Percentiles rank a stretch among this genome's conserved stretches.
These are phyloP conservation scores for Hypoxylon lenormandii DNA, from an alignment of 495 filamentous ascomycete species.

Conservation along the genomic window DNA sequence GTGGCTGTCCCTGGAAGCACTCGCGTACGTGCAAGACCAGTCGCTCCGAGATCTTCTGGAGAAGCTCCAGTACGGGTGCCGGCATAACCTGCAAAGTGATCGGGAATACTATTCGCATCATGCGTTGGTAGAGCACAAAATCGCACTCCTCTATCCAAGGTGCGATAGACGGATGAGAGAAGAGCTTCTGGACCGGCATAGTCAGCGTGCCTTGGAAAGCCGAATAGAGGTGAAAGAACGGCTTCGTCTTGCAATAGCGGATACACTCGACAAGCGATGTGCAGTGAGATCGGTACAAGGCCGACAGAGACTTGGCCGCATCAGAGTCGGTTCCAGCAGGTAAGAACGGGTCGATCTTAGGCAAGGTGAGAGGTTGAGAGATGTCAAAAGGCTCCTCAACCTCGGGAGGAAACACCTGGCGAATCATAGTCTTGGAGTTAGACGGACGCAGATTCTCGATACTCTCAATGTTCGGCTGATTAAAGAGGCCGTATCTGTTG, in stretches of 20 bases:
- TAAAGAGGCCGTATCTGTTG: slow-evolving; percentile 62
- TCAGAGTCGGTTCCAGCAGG: slow-evolving; percentile 83
- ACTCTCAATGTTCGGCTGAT: slow-evolving; percentile 60
- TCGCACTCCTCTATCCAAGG: slow-evolving; percentile 96
- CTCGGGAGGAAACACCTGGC: slow-evolving; percentile 72
- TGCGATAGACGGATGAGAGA: slow-evolving; percentile 81
- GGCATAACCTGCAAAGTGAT: slow-evolving; percentile 91
- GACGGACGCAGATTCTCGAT: slow-evolving; percentile 61
- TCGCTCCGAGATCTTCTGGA: slow-evolving; percentile 83
- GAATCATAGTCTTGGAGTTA: slow-evolving; percentile 70
- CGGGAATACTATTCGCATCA: slow-evolving; percentile 87
- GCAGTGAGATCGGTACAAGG: slow-evolving; percentile 91
- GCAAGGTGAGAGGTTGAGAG: slow-evolving; percentile 77
- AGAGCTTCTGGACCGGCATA: slow-evolving; percentile 94
- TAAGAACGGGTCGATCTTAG: slow-evolving; percentile 79
- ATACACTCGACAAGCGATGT: slow-evolving; percentile 94
- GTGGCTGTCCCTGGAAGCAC: slow-evolving; percentile 82
- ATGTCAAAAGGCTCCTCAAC: slow-evolving; percentile 64
- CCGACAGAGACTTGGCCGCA: slow-evolving; percentile 80
- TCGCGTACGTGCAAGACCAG: slow-evolving; percentile 80
- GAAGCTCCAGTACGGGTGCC: slow-evolving; percentile 80
- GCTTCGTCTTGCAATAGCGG: slow-evolving; percentile 92
- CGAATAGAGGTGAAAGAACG: slow-evolving; percentile 92
- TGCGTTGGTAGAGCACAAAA: slow-evolving; percentile 92
- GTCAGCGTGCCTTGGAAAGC: slow-evolving; percentile 96